Conservation (phyloP, 2,329 filamentous ascomycete genomes). For the Didymellaceae sp. region DNA sequence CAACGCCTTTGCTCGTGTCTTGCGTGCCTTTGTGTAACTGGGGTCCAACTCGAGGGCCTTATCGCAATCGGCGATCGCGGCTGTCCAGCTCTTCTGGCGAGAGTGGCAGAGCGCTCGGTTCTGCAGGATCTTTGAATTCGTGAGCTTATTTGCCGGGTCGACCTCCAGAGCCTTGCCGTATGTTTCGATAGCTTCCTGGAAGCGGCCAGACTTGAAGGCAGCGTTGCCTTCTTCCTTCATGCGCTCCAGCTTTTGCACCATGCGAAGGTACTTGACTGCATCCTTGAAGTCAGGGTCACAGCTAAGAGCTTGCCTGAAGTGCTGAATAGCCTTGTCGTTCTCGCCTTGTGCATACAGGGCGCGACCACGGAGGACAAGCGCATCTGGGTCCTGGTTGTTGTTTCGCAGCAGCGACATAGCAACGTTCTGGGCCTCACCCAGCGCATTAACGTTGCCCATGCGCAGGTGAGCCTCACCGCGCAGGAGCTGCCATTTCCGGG, state of each 20-base stretch:
- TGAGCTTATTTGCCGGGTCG: conserved; percentile 86
- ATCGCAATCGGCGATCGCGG: conserved; percentile 85
- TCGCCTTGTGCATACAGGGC: conserved; percentile 91
- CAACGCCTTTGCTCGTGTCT: conserved; percentile 89
- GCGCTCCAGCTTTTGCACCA: conserved; percentile 88
- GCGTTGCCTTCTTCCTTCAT: conserved; percentile 94
- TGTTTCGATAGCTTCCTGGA: conserved; percentile 79
- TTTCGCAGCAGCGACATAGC: conserved; percentile 84
- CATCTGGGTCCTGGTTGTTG: conserved; percentile 93
- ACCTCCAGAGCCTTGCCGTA: conserved; percentile 84
- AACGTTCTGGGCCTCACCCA: conserved; percentile 91
- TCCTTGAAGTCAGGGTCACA: conserved; percentile 92
- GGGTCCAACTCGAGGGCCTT: conserved; percentile 83
- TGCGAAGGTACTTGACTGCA: conserved; percentile 85
- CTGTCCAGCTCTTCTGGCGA: conserved; percentile 82
- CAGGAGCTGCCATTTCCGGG: conserved; percentile 93
- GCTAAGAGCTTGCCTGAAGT: conserved; percentile 86
- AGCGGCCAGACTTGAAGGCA: conserved; percentile 85
- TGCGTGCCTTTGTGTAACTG: conserved; percentile 85
- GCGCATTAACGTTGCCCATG: conserved; percentile 86
- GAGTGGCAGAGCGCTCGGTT: conserved; percentile 88
- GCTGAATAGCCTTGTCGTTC: conserved; percentile 91
- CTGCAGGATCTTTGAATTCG: conserved; percentile 92
- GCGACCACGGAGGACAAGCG: conserved; percentile 84
- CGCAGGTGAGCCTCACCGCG: conserved; percentile 89